Base-by-base conservation (phyloP, 371 early-diverging fungal genomes). In the Rhizopus delemar region DNA sequence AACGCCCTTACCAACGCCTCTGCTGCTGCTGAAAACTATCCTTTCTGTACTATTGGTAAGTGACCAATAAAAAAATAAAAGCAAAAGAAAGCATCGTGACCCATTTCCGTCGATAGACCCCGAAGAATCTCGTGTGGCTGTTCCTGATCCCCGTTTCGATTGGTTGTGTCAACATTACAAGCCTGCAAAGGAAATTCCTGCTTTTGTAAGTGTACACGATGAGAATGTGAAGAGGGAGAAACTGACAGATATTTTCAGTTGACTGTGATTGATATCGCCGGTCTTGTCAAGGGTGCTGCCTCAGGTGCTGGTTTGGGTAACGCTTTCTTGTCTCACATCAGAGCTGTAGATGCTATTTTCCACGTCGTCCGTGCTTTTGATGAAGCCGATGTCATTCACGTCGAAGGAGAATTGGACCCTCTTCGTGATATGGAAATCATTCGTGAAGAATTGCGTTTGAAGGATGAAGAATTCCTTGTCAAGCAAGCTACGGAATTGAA, bases 231-330 rank as follows among this genome's bases (percentile, higher is more conserved):
- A 41, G 56, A 46, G 51, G 13, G 46, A 36, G 38, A 41, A 8
- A 16, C 31, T 46, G 34, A 8, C 3, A 31, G 29, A 9, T n/a
- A 7, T 53, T 8, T n/a, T 6, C 57, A 75, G 76, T 81, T 99
- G 61, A 93, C 93, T 4, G 92, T 99, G 46, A 93, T 93, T 63
- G 99, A 99, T 75, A 99, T 99, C 80, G 99, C 99, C 39, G 99
- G 99, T 35, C 86, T 99, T 38, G 97, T 99, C 45, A 93, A 95
- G 71, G 98, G 97, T 48, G 96, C 98, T 9, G 78, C 92, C 9
- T 80, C 84, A 36, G 98, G 98, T 36, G 88, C 86, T 33, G 97
- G 97, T n/a, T 84, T 97, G 56, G 99, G 99, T 48, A 99, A 99
- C 67, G 91, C 92, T 45, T 99, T 99, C 85, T 75, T 99, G 79